Evolutionary conservation across 257 asterid species (phyloP), one percentile per base, ranked within the genome.

Genomic region (Rehmannia glutinosa): DNA sequence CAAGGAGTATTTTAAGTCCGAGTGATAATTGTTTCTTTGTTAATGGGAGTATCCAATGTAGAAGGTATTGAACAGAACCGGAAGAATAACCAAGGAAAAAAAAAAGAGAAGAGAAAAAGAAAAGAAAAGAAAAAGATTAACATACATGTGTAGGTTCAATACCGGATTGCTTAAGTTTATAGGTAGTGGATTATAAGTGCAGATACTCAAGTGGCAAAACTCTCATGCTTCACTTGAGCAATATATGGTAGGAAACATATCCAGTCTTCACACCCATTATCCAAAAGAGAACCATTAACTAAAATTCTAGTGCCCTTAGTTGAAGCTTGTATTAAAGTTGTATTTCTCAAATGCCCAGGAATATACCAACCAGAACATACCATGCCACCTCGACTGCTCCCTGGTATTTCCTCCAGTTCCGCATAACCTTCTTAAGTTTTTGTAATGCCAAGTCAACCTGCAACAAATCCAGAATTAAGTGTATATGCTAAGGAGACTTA

Each of bases 351-450:
- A 52, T 27, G 53, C 68, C n/a, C n/a, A 35, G 28, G 43, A 64
- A 69, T 47, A 64, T 50, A 76, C 75, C 61, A 80, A 67, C 62
- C 20, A 55, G 55, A 59, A 69, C 74, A 25, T 76, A 85, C 91
- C 91, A 82, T 80, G 80, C 85, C 91, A 52, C 83, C 87, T 69
- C 91, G 83, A 82, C 81, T 82, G 60, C 58, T 75, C 91, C 88
- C 82, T 62, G 91, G 75, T 78, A 85, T 76, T 62, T 74, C 62
- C 70, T 82, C 91, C 91, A 82, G 76, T 80, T 85, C 60, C 76
- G 47, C 61, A 78, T 35, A 57, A 76, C 61, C 58, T 68, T 75
- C 70, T 76, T 80, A 56, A 85, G 78, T 62, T 78, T 80, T 73
- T 75, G 65, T 47, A 80, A 53, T 61, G 91, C 88, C 84, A 85